These are phyloP conservation scores for Moesziomyces sp. DNA, from an alignment of 1,284 basidiomycete genomes.

Conservation along the genomic window DNA sequence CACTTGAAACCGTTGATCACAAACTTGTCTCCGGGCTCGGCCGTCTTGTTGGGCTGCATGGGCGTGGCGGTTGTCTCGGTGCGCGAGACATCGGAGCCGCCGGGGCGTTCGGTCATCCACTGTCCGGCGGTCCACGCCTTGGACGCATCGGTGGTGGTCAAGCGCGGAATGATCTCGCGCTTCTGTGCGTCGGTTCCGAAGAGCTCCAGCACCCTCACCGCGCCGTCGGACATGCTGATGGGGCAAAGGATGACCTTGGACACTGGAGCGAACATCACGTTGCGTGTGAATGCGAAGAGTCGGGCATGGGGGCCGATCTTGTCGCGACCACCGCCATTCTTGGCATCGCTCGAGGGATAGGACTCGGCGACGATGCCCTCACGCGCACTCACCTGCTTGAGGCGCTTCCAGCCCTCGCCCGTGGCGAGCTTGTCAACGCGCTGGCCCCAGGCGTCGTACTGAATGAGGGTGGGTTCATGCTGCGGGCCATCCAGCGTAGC, in stretches of 20 bases:
- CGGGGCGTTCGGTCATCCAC: slow-evolving; percentile 75
- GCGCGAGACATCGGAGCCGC: slow-evolving; percentile 80
- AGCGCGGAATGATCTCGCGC: slow-evolving; percentile 72
- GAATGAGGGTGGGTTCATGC: slow-evolving; percentile 46
- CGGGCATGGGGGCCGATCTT: slow-evolving; percentile 30
- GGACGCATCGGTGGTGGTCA: slow-evolving; percentile 74
- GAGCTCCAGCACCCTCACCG: slow-evolving; percentile 78
- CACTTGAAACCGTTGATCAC: slow-evolving; percentile 67
- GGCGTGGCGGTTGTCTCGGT: slow-evolving; percentile 76
- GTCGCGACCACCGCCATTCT: slow-evolving; percentile 26
- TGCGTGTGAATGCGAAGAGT: slow-evolving; percentile 37
- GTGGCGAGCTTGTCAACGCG: slow-evolving; percentile 52
- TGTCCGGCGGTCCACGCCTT: slow-evolving; percentile 79
- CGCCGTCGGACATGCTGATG: slow-evolving; percentile 81
- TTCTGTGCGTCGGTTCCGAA: slow-evolving; percentile 75
- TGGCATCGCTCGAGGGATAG: slow-evolving; percentile 19
- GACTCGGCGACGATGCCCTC: slow-evolving; percentile 49
- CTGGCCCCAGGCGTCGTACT: slow-evolving; percentile 56
- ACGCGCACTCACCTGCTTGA: slow-evolving; percentile 30
- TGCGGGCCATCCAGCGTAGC: slow-evolving; percentile 36
- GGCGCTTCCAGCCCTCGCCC: slow-evolving; percentile 50
- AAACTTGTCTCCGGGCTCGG: slow-evolving; percentile 67
- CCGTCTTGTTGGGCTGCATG: slow-evolving; percentile 56
- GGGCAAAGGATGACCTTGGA: slow-evolving; percentile 50
- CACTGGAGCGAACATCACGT: slow-evolving; percentile 43